These are phyloP conservation scores for Rhododendron henanense DNA, from an alignment of 148 eudicot genomes.

Conservation along the genomic window DNA sequence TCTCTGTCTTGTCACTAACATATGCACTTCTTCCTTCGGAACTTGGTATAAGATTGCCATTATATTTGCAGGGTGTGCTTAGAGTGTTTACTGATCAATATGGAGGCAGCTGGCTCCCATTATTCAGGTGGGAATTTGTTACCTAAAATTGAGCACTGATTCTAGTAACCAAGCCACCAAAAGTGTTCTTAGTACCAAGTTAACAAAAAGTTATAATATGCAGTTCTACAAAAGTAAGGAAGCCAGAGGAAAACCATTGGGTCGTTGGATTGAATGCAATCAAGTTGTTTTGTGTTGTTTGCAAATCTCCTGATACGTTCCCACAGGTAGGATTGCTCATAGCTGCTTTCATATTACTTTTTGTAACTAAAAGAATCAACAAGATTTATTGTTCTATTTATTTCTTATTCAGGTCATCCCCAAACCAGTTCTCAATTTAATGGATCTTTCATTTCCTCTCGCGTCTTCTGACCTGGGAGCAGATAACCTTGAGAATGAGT, in stretches of 20 bases:
- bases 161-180: neutral
- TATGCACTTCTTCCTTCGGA: neutral
- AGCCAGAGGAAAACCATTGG: conserved; percentile 85
- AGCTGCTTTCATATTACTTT: neutral
- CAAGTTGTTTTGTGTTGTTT: conserved; percentile 78
- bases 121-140: conserved; percentile 64
- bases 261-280: conserved; percentile 69
- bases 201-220: conserved; percentile 7
- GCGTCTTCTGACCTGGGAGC: conserved; percentile 94
- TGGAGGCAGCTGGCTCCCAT: conserved; percentile 95
- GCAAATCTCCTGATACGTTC: conserved; percentile 84
- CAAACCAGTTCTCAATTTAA: conserved; percentile 79
- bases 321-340: conserved; percentile 60
- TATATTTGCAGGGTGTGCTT: conserved; percentile 58
- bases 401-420: conserved; percentile 61
- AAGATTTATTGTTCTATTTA: neutral
- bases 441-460: conserved; percentile 86
- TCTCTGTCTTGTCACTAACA: conserved; percentile 6
- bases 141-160: neutral
- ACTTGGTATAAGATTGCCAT: neutral
- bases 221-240: conserved; percentile 79
- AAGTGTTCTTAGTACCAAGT: neutral
- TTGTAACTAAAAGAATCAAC: neutral
- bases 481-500: conserved; percentile 87
- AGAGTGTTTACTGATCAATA: conserved; percentile 79